Evolutionary conservation across 176 grass and related monocot genomes (phyloP).

Genomic region (Raddia guianensis): DNA sequence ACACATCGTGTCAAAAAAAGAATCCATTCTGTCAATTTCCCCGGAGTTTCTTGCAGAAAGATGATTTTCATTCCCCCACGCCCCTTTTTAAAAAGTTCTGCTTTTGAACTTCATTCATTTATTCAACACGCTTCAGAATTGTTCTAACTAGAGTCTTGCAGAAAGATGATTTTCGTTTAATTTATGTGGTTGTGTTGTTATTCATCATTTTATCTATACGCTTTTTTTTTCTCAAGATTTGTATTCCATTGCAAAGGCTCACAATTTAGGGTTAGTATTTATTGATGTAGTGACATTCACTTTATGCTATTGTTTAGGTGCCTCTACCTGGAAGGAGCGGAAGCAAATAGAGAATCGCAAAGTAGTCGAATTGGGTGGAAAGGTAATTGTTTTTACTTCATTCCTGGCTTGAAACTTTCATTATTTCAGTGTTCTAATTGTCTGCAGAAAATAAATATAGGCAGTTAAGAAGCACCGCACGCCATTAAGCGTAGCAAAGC

Average conservation of each 20-base stretch:
- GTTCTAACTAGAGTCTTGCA: background rate
- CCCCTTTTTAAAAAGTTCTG: background rate
- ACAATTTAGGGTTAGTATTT: background rate
- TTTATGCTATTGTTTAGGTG: slow-evolving; percentile 46
- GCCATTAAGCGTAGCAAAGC: slow-evolving; percentile 78
- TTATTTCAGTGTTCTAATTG: slow-evolving; percentile 26
- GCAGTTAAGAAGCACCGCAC: slow-evolving; percentile 79
- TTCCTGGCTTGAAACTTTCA: slow-evolving; percentile 23
- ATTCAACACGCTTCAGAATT: background rate
- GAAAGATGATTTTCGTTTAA: background rate
- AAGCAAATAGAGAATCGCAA: slow-evolving; percentile 80
- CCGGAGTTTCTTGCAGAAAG: too few relatives aligned
- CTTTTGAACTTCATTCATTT: background rate
- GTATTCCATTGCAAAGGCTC: background rate
- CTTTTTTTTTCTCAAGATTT: background rate
- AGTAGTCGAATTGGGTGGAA: slow-evolving; percentile 82
- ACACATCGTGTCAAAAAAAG: too few relatives aligned
- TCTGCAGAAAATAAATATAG: slow-evolving; percentile 50
- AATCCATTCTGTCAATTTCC: too few relatives aligned
- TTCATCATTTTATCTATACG: slow-evolving; percentile 2
- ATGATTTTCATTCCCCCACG: too few relatives aligned
- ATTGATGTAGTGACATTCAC: background rate
- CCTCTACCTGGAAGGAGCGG: slow-evolving; percentile 81
- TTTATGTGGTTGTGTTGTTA: background rate
- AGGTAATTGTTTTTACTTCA: slow-evolving; percentile 47